Percentiles rank a stretch among this genome's conserved stretches.
Conservation (phyloP, 495 filamentous ascomycete genomes). For the Tuber magnatum region DNA sequence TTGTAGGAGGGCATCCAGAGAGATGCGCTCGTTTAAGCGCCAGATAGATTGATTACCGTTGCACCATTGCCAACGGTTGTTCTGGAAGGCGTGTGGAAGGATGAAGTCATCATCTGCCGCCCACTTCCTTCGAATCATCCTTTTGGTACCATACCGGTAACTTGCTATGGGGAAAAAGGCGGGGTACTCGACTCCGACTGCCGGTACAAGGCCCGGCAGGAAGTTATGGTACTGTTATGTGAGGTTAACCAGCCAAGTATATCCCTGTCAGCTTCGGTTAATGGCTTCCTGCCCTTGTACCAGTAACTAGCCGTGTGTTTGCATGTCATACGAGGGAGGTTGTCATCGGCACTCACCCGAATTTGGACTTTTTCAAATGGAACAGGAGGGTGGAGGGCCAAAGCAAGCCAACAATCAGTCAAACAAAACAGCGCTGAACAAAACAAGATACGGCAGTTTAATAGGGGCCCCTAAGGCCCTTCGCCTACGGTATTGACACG, state of each 20-base stretch:
- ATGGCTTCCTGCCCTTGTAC: too few relatives aligned
- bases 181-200: too few relatives aligned
- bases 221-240: too few relatives aligned
- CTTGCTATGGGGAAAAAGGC: neutral
- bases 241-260: too few relatives aligned
- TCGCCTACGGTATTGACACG: neutral
- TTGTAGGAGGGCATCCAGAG: neutral
- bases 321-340: neutral
- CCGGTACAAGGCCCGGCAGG: too few relatives aligned
- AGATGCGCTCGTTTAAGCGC: neutral
- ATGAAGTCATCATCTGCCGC: neutral
- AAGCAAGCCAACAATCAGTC: neutral
- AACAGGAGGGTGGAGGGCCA: neutral
- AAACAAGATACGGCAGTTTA: neutral
- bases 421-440: neutral
- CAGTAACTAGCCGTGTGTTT: too few relatives aligned
- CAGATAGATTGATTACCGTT: neutral
- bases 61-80: neutral
- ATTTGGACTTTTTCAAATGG: neutral
- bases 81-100: neutral
- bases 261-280: too few relatives aligned
- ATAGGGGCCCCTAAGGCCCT: neutral
- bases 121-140: neutral
- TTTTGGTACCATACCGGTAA: too few relatives aligned
- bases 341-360: neutral